Base-by-base conservation (phyloP, 1,139 yeast species). In the Taphrina deformans region DNA sequence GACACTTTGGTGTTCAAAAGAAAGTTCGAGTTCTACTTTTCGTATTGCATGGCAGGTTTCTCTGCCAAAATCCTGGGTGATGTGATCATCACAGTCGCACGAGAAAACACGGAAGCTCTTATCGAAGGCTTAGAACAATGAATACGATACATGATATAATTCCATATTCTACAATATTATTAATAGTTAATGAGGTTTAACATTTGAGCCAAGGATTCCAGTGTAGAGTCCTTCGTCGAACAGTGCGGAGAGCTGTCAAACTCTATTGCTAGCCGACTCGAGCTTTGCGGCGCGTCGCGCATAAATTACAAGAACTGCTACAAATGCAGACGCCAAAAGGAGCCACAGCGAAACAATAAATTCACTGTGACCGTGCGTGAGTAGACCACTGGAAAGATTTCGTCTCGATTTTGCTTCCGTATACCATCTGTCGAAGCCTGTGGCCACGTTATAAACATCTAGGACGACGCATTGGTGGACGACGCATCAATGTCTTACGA, bases 21-120 rank as follows among this genome's bases (percentile, higher is more conserved):
- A 16, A 59, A 59, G 23, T 59, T 48, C 12, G 55, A 48, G 21
- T 59, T 59, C 31, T 59, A 59, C 56, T 59, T 59, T 26, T 33
- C 55, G 23, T 59, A 59, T 26, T 59, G 63, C 23, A 59, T 59
- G 63, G 63, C 63, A n/a, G 63, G 63, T 18, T 59, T 48, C 29
- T 40, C 55, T 12, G 50, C 46, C 29, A 50, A 48, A 51, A 59
- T 59, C 10, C 50, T 59, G 2, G 63, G 63, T 3, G 63, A 59
- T 38, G 56, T 59, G 27, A 59, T 59, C 26, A 59, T 59, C 40
- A 59, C 63, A 1, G 50, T 59, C n/a, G 63, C 63, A 16, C 48
- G 63, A n/a, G 63, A 59, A 41, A 50, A 45, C 35, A 38, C 55
- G 10, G 63, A 18, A 23, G 63, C 56, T 3, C 24, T 59, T 7